These are phyloP conservation scores for Sporothrix globosa DNA, from an alignment of 2,329 filamentous ascomycete species.

Conservation along the genomic window DNA sequence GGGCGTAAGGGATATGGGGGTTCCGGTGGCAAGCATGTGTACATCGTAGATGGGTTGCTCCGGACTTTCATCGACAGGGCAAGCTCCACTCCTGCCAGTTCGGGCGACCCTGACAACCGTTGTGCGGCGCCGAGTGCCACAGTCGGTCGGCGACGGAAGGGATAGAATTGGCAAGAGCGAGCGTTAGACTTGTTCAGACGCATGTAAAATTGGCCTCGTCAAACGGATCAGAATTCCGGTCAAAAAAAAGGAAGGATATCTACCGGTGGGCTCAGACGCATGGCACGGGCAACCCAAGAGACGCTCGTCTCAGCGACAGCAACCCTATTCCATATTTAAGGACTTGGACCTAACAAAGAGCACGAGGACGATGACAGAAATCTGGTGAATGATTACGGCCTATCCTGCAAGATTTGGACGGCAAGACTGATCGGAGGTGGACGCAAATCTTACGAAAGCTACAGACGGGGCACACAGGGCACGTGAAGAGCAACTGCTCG, in stretches of 20 bases:
- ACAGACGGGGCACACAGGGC: not conserved
- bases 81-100: slow-evolving; percentile 25
- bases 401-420: no score
- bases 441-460: no score
- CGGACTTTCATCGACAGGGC: not conserved
- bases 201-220: slow-evolving; percentile 1
- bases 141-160: slow-evolving; percentile 1
- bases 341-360: no score
- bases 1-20: slow-evolving; percentile 15
- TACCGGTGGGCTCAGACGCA: slow-evolving; percentile 1
- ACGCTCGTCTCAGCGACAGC: no score
- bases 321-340: no score
- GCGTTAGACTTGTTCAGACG: not conserved
- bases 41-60: no score
- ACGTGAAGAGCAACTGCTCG: not conserved
- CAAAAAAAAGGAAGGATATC: not conserved
- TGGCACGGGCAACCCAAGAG: slow-evolving; percentile 14
- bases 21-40: not conserved
- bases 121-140: slow-evolving; percentile 22
- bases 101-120: slow-evolving; percentile 22
- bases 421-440: no score
- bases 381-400: not conserved
- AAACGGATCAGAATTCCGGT: not conserved
- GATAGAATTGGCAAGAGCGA: not conserved
- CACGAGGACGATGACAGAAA: not conserved